Evolutionary conservation across 2,329 filamentous ascomycete genomes (phyloP).

Genomic region (Ceratocystis lukuohia): DNA sequence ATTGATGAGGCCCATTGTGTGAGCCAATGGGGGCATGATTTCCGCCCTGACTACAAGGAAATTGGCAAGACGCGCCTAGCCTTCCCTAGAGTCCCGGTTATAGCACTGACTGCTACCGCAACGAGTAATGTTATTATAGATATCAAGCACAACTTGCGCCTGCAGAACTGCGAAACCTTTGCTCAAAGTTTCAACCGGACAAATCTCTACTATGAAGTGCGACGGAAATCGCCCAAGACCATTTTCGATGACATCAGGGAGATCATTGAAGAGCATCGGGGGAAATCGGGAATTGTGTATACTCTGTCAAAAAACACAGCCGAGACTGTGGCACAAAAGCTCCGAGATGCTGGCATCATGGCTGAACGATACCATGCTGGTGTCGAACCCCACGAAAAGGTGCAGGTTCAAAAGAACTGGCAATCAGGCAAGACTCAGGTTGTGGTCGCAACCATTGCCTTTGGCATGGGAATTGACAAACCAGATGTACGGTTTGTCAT

Average conservation of each 20-base stretch:
- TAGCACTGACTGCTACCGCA: slow-evolving; percentile 90
- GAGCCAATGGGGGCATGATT: slow-evolving; percentile 98
- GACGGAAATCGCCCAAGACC: slow-evolving; percentile 50
- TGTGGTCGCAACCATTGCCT: slow-evolving; percentile 95
- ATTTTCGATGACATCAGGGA: slow-evolving; percentile 38
- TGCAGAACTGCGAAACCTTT: slow-evolving; percentile 64
- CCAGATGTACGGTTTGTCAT: slow-evolving; percentile 92
- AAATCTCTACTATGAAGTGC: slow-evolving; percentile 81
- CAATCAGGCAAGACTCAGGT: slow-evolving; percentile 68
- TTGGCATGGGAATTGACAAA: slow-evolving; percentile 99
- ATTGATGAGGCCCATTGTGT: slow-evolving; percentile 99
- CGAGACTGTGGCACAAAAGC: slow-evolving; percentile 61
- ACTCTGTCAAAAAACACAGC: slow-evolving; percentile 75
- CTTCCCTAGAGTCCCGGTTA: slow-evolving; percentile 71
- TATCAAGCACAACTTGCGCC: slow-evolving; percentile 80
- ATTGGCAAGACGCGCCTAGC: slow-evolving; percentile 59
- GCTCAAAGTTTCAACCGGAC: slow-evolving; percentile 94
- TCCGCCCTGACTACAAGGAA: slow-evolving; percentile 86
- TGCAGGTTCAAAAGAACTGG: slow-evolving; percentile 64
- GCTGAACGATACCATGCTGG: slow-evolving; percentile 79
- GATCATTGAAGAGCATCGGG: slow-evolving; percentile 51
- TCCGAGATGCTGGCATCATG: slow-evolving; percentile 52
- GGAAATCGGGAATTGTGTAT: slow-evolving; percentile 82
- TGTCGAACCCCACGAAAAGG: slow-evolving; percentile 55
- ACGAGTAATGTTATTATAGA: slow-evolving; percentile 87